phyloP scores from a whole-genome alignment of 345 rosid species.

The Kandelia obovata region DNA sequence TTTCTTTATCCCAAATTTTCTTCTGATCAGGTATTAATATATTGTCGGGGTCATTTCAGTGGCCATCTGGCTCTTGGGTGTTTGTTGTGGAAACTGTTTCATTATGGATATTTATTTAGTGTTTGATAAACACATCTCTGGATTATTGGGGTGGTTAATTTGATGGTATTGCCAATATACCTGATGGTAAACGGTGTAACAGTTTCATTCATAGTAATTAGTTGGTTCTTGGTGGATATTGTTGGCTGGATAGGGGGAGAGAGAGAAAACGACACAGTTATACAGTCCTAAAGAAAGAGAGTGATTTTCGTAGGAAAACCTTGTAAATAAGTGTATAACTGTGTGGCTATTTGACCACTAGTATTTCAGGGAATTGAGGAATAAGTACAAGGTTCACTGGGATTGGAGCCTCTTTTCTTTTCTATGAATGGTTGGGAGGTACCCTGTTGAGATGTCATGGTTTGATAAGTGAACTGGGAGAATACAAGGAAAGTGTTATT shows the following conservation, averaged over 20 bases:
- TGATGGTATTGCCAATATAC: neutral
- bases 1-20: neutral
- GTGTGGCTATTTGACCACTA: conserved; percentile 11
- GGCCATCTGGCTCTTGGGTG: neutral
- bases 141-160: conserved; percentile 25
- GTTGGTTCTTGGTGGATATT: conserved; percentile 11
- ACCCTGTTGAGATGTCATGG: neutral
- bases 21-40: neutral
- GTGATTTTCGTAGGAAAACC: neutral
- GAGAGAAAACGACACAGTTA: too few relatives aligned
- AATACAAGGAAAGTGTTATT: neutral
- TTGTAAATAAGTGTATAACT: conserved; percentile 8
- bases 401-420: conserved; percentile 7
- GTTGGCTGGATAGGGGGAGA: conserved; percentile 26
- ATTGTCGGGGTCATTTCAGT: neutral
- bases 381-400: neutral
- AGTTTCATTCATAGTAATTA: conserved; percentile 5
- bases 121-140: conserved; percentile 19
- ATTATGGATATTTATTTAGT: neutral
- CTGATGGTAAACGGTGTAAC: conserved; percentile 19
- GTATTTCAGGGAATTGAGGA: conserved; percentile 15
- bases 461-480: neutral
- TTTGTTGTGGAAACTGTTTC: conserved; percentile 10
- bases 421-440: conserved; percentile 13
- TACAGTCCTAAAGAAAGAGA: too few relatives aligned